Evolutionary conservation across 345 rosid genomes (phyloP).

Genomic region (Gossypium stocksii): DNA sequence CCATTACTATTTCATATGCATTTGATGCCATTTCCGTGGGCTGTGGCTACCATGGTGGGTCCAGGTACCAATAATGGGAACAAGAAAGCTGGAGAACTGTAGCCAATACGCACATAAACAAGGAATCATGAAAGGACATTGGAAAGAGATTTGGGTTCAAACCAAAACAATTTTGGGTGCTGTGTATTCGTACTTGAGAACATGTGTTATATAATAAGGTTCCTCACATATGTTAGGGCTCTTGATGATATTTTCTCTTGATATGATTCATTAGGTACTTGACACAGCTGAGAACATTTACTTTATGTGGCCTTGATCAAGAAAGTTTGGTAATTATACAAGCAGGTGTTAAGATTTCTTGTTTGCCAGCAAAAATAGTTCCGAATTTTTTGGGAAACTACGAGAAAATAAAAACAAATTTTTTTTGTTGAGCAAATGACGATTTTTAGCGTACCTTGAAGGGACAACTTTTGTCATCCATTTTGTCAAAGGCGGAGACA

Average conservation of each 20-base stretch:
- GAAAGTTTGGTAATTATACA: not conserved
- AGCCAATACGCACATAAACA: not conserved
- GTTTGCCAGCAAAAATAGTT: not conserved
- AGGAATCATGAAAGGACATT: not conserved
- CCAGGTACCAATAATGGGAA: not conserved
- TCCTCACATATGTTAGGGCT: not conserved
- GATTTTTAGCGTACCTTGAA: constrained; percentile 36
- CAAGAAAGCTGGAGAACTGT: not conserved
- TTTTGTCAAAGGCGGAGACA: constrained; percentile 11
- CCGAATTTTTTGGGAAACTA: too few species aligned
- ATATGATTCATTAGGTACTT: not conserved
- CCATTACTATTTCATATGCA: not conserved
- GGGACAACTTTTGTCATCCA: constrained; percentile 27
- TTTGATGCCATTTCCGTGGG: not conserved
- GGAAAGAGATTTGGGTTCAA: not conserved
- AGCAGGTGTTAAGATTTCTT: not conserved
- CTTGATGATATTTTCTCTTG: constrained; percentile 2
- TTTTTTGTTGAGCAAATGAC: not conserved
- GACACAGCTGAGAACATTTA: not conserved
- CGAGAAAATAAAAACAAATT: not conserved
- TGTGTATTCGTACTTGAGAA: not conserved
- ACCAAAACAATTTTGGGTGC: not conserved
- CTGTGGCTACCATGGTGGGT: not conserved
- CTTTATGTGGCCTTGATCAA: not conserved
- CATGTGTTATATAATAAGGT: not conserved